Conservation (phyloP, 495 filamentous ascomycete genomes). For the Collariella sp. region DNA sequence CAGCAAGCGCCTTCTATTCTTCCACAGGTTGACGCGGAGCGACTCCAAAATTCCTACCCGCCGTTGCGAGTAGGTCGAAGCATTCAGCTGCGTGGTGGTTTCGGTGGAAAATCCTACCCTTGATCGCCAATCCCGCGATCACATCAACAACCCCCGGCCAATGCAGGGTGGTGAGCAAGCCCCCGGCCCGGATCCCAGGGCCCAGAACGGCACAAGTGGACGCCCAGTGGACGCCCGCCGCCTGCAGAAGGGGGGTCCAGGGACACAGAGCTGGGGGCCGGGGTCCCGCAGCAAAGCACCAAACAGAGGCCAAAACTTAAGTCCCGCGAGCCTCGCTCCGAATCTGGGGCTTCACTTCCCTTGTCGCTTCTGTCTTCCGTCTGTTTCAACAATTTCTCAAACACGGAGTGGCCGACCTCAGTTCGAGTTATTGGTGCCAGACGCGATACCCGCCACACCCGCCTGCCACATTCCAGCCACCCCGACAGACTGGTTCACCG, state of each 20-base stretch:
- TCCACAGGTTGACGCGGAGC: no score
- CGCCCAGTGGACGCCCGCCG: background rate
- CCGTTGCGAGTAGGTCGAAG: no score
- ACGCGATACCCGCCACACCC: background rate
- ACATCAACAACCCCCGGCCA: no score
- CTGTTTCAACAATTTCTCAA: background rate
- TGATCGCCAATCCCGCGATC: no score
- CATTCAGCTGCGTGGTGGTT: no score
- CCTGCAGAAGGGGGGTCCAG: conserved; percentile 2
- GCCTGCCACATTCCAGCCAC: no score
- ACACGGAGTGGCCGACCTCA: background rate
- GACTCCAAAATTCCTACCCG: no score
- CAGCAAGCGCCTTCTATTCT: no score
- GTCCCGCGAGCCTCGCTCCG: conserved; percentile 7
- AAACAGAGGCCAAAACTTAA: conserved; percentile 7
- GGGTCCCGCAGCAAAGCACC: background rate
- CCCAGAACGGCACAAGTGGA: conserved; percentile 5
- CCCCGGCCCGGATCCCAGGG: background rate
- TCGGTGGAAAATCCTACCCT: no score
- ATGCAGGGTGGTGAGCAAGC: background rate
- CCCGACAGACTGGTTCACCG: no score
- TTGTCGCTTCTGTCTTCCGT: background rate
- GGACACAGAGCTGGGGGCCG: background rate
- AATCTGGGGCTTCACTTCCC: background rate
- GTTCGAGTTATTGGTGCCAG: background rate